Evolutionary conservation across 129 eudicot species (phyloP), one percentile per base, ranked within the genome.

Genomic region (Flaveria linearis): DNA sequence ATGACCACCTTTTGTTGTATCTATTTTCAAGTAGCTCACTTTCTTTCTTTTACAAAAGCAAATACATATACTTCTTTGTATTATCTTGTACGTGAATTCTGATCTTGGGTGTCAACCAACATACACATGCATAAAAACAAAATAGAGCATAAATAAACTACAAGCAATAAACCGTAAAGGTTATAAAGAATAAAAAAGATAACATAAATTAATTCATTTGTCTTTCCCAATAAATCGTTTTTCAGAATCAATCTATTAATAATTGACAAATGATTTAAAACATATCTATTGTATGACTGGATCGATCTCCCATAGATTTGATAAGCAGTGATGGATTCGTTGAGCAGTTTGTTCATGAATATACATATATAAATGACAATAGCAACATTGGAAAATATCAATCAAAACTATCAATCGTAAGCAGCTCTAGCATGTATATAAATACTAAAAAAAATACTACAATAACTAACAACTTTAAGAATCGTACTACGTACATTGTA

Each of bases 141-240:
- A 47, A 57, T 20, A 53, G 5, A 5, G 22, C 5, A 53, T 16
- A 57, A 57, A 22, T 57, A 57, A 57, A 57, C 33, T 22, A 22
- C 36, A 57, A 57, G 64, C 33, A 20, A 57, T 10, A 10, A 57
- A 8, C 4, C 10, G 30, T 57, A 20, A n/a, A 9, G 5, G 2
- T 57, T 20, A 9, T 1, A 0, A 22, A 30, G 4, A 5, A 53
- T 8, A 20, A 22, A 22, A 56, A 22, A 57, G 64, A 57, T 57
- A 57, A 22, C 64, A 22, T 57, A 57, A 57, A 20, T 20, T 20
- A 57, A 57, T 20, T 10, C 64, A 57, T 57, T n/a, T 57, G 30
- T 62, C 68, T 13, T 62, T 62, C 68, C 68, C 68, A 39, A 65
- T 18, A 36, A 36, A 65, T 65, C 25, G 3, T 15, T 36, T 57